These are phyloP conservation scores for Sporobolomyces phaffii DNA, from an alignment of 768 basidiomycete genomes.

Conservation along the genomic window DNA sequence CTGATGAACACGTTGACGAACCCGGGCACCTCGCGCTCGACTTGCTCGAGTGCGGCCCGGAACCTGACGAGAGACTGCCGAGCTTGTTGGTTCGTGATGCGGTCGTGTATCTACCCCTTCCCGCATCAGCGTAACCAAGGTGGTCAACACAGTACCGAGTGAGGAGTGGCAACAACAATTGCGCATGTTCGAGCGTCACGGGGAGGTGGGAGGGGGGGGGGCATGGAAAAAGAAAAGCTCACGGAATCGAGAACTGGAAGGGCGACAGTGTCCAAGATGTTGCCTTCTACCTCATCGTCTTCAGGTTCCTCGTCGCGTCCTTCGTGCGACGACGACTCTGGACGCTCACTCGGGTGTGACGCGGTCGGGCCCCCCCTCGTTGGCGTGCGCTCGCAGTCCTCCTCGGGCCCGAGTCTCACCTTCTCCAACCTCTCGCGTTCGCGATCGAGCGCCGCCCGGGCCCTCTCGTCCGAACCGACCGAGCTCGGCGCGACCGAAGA, in stretches of 20 bases:
- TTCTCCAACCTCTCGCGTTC: slow-evolving; percentile 28
- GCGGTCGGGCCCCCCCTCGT: too few species aligned
- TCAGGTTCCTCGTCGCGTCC: slow-evolving; percentile 16
- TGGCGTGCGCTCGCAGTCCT: slow-evolving; percentile 12
- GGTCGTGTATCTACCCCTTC: slow-evolving; percentile 73
- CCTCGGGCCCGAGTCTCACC: slow-evolving; percentile 15
- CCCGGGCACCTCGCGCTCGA: slow-evolving; percentile 91
- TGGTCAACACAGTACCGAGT: too few species aligned
- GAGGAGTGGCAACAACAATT: too few species aligned
- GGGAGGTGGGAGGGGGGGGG: background rate
- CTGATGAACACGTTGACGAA: slow-evolving; percentile 69
- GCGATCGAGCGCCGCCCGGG: slow-evolving; percentile 22
- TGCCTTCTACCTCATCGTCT: slow-evolving; percentile 41
- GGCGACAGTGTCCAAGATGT: slow-evolving; percentile 91
- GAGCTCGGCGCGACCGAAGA: background rate
- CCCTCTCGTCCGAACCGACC: slow-evolving; percentile 2
- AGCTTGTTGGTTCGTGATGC: slow-evolving; percentile 78
- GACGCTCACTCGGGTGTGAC: too few species aligned
- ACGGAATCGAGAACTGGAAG: slow-evolving; percentile 95
- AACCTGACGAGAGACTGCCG: slow-evolving; percentile 78
- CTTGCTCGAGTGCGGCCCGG: slow-evolving; percentile 87
- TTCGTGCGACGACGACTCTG: too few species aligned
- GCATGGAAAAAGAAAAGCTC: slow-evolving; percentile 44
- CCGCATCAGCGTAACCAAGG: too few species aligned
- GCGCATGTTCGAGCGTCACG: too few species aligned